These are phyloP conservation scores for Galium porrigens DNA, from an alignment of 305 asterid genomes.

Conservation along the genomic window DNA sequence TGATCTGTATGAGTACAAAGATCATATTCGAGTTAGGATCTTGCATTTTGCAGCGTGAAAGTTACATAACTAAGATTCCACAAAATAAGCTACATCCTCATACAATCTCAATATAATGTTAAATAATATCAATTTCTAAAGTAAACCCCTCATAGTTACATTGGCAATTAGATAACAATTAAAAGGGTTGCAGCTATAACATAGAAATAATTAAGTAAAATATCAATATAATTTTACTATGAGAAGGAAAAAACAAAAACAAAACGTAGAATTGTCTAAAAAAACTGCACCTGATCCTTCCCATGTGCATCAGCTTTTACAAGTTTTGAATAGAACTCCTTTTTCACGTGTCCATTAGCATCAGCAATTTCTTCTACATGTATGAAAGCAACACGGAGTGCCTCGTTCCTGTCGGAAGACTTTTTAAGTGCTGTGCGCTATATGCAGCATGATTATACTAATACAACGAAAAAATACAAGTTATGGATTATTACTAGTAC, in stretches of 20 bases:
- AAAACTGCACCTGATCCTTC: slow-evolving; percentile 70
- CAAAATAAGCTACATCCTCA: too few species aligned
- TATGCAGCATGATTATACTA: neutral
- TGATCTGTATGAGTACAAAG: neutral
- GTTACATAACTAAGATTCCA: neutral
- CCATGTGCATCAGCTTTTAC: slow-evolving; percentile 90
- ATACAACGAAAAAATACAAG: neutral
- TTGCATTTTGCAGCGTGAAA: neutral
- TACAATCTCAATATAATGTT: neutral
- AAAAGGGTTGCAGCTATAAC: neutral
- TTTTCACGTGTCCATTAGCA: slow-evolving; percentile 45
- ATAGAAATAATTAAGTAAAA: neutral
- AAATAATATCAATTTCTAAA: neutral
- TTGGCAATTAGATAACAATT: neutral
- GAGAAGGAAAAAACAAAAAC: slow-evolving; percentile 5
- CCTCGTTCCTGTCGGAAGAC: slow-evolving; percentile 55
- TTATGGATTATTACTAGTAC: neutral
- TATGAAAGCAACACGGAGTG: slow-evolving; percentile 96
- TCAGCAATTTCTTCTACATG: slow-evolving; percentile 62
- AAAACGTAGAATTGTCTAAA: neutral
- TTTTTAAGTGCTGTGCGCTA: neutral
- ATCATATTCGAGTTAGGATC: neutral
- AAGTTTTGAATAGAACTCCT: slow-evolving; percentile 79
- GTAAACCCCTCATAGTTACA: neutral
- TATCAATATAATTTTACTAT: neutral